These are phyloP conservation scores for Apiospora saccharicola DNA, from an alignment of 2,329 filamentous ascomycete genomes.

Conservation along the genomic window DNA sequence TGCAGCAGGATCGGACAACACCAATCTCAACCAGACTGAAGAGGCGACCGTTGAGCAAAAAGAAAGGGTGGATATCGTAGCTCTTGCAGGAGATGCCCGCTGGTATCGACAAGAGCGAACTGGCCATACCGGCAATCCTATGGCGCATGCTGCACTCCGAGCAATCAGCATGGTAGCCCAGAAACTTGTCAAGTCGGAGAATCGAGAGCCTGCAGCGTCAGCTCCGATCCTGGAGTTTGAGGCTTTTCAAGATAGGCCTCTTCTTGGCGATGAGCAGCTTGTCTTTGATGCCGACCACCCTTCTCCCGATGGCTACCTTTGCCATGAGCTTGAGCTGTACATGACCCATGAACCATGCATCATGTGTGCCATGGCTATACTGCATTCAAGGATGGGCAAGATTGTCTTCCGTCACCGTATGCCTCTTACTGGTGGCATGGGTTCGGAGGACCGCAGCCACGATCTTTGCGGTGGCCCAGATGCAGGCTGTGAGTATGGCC, in stretches of 20 bases:
- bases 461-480: constrained; percentile 42
- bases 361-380: constrained; percentile 95
- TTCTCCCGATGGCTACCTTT: constrained; percentile 84
- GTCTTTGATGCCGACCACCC: constrained; percentile 71
- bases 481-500: constrained; percentile 41
- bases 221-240: constrained; percentile 60
- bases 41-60: constrained; percentile 40
- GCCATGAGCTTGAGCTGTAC: constrained; percentile 92
- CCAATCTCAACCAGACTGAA: constrained; percentile 25
- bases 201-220: constrained; percentile 46
- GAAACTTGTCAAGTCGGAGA: constrained; percentile 66
- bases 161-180: constrained; percentile 85
- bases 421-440: constrained; percentile 81
- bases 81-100: constrained; percentile 78
- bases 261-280: constrained; percentile 70
- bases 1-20: constrained; percentile 25
- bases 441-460: constrained; percentile 72
- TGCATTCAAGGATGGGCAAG: constrained; percentile 90
- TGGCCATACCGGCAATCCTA: constrained; percentile 69
- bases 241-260: constrained; percentile 72
- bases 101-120: constrained; percentile 63
- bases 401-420: constrained; percentile 84
- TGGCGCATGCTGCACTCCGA: constrained; percentile 80
- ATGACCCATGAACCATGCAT: constrained; percentile 95
- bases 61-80: constrained; percentile 64